Evolutionary conservation across 2,329 filamentous ascomycete species (phyloP), one percentile per base, ranked within the genome.

Genomic region (Malbranchea zuffiana): DNA sequence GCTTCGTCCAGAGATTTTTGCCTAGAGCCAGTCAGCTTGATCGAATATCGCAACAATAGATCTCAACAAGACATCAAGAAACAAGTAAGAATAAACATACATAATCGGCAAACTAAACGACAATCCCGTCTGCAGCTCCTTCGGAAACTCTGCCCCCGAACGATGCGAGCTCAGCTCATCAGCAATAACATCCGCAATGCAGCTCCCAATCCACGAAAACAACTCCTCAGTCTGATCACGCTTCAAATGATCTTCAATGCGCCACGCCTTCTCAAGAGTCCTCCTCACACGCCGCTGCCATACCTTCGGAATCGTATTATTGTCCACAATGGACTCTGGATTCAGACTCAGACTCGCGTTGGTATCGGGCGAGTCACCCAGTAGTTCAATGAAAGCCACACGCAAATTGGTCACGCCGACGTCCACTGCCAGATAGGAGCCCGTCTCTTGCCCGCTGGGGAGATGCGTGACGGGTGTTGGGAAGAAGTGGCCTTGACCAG

Each of bases 191-290:
- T 78, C 67, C 7, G 78, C 79, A 45, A 87, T 82, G 49, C 78
- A 80, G 47, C 70, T 65, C 23, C 81, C 82, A 45, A 87, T 82
- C 80, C 82, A 87, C 11, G 67, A 60, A 53, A 87, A 87, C 1
- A 87, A 63, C 17, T 74, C 74, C 38, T 79, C 72, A 2, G 78
- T 71, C 40, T 83, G 75, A 47, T 82, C 74, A 46, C 72, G 74
- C 52, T 85, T 85, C 44, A 86, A 60, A 37, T 79, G 73, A 27
- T 85, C 75, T 32, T 71, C 72, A 48, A 87, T 87, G 5, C 80
- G 74, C 80, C 81, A 86, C 37, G 73, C 74, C 45, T 69, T 78
- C 54, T 86, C 82, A 38, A 83, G 60, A 4, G 72, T 70, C 31
- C 77, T 67, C 23, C 66, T 66, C 20, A 80, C 63, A 28, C 68